Percentiles rank a stretch among this genome's conserved stretches.
Evolutionary conservation across 1,284 basidiomycete species (phyloP).

Genomic region (Pterulicium gracile): DNA sequence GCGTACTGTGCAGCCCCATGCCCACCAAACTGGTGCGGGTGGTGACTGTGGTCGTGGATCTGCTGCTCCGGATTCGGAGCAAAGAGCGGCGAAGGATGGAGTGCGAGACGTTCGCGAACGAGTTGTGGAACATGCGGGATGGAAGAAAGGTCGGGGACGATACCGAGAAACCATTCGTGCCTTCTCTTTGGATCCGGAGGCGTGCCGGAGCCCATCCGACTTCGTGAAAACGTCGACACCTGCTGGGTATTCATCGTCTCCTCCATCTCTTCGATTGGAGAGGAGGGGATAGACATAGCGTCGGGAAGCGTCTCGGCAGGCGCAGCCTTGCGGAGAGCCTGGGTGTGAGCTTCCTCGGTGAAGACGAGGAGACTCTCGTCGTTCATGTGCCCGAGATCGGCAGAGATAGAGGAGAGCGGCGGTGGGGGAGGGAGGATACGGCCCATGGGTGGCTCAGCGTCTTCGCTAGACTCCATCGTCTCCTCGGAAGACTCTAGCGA

Average conservation of each 20-base stretch:
- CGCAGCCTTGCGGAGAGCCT: neutral
- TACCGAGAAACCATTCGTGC: neutral
- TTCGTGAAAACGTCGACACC: too few relatives aligned
- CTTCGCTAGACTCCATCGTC: neutral
- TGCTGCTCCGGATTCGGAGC: neutral
- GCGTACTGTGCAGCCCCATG: too few relatives aligned
- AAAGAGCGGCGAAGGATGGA: neutral
- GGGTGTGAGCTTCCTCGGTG: neutral
- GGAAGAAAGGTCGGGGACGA: constrained; percentile 1
- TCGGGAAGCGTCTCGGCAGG: neutral
- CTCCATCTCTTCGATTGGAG: too few relatives aligned
- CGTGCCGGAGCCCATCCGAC: too few relatives aligned
- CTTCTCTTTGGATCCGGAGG: neutral
- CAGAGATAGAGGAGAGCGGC: neutral
- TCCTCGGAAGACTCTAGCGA: neutral
- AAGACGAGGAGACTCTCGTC: neutral
- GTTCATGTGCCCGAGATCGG: neutral
- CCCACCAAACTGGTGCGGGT: too few relatives aligned
- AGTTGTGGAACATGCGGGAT: neutral
- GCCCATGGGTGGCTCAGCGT: neutral
- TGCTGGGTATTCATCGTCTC: too few relatives aligned
- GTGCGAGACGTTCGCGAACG: too few relatives aligned
- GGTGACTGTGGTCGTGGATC: neutral
- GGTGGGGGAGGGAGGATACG: neutral
- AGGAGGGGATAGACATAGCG: neutral